Evolutionary conservation across 352 stramenopile genomes (phyloP), one percentile per base, ranked within the genome.

Genomic region (Phytopythium litorale): DNA sequence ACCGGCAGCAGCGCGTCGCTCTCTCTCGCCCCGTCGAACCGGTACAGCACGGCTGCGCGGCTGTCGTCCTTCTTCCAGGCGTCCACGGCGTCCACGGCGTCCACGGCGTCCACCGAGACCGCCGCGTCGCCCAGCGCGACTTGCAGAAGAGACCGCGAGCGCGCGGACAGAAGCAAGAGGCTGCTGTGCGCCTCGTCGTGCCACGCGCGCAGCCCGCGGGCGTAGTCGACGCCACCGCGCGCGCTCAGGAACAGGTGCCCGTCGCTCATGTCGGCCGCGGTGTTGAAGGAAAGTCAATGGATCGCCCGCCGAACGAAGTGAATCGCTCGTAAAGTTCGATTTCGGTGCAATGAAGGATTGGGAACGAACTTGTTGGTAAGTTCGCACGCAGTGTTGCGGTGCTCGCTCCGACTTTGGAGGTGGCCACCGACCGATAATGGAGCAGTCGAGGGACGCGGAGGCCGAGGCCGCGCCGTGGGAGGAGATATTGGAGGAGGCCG

Each of bases 181-280:
- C 73, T 82, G 30, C 71, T 53, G 50, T 93, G 81, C 16, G 67
- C 71, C 25, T 75, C 70, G 56, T 93, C 81, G 54, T 81, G 77
- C 81, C 82, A 92, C 21, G 65, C 46, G 30, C 64, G 48, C n/a
- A 15, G 13, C 48, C 48, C 3, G 69, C 60, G 21, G 51, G 56
- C 69, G 61, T 84, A 88, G 57, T 74, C 67, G 19, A 74, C 72
- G 62, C 79, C 76, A 19, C 72, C 76, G 52, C 64, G 68, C 33
- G 69, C 74, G 32, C 70, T 81, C 37, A 91, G 66, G 57, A 71
- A 92, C 48, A 92, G 59, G 46, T 92, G 83, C 2, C 77, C 77
- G 42, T 89, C 70, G 64, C 78, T 80, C 71, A 71, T 75, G 2
- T 16, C 23, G 50, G 25, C 25, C 25, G 25, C 25, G 25, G 25